phyloP scores from a whole-genome alignment of 2,329 filamentous ascomycete species.

The Harringtonia aguacate region DNA sequence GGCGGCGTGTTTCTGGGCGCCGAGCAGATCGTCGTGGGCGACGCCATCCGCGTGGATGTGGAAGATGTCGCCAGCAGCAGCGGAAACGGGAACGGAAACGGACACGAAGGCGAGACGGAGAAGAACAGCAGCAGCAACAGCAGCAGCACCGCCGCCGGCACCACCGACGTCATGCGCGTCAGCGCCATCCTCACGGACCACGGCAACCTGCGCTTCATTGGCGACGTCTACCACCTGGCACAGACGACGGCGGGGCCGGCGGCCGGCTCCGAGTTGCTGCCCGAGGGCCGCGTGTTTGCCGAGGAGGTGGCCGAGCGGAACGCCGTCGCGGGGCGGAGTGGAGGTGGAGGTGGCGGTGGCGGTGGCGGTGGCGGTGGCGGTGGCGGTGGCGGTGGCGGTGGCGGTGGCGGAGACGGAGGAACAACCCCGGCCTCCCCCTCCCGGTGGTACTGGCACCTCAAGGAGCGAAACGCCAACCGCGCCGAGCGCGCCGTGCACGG shows the following conservation, averaged over 20 bases:
- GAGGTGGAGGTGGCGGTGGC: not conserved
- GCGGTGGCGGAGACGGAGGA: too few relatives aligned
- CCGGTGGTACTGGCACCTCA: constrained; percentile 21
- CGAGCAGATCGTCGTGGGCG: constrained; percentile 22
- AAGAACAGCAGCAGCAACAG: constrained; percentile 61
- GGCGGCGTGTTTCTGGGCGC: constrained; percentile 24
- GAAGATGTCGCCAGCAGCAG: constrained; percentile 1
- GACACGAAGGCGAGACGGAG: too few relatives aligned
- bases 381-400: too few relatives aligned
- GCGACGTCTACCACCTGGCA: constrained; percentile 17
- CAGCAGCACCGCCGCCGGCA: constrained; percentile 53
- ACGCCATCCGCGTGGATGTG: constrained; percentile 21
- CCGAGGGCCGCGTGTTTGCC: constrained; percentile 14
- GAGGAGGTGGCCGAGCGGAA: constrained; percentile 17
- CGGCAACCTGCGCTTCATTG: constrained; percentile 15
- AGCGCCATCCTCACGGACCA: constrained; percentile 14
- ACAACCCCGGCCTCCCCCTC: not conserved
- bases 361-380: too few relatives aligned
- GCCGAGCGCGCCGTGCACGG: constrained; percentile 36
- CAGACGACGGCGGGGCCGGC: constrained; percentile 2
- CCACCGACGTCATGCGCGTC: constrained; percentile 19
- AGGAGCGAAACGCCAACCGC: constrained; percentile 17
- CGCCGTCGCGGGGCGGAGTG: not conserved
- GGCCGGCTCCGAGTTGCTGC: constrained; percentile 6
- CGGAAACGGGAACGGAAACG: constrained; percentile 44